Percentiles rank a stretch among this genome's conserved stretches.
Conservation (phyloP, 1,284 basidiomycete genomes). For the Tetrapyrgos nigripes region DNA sequence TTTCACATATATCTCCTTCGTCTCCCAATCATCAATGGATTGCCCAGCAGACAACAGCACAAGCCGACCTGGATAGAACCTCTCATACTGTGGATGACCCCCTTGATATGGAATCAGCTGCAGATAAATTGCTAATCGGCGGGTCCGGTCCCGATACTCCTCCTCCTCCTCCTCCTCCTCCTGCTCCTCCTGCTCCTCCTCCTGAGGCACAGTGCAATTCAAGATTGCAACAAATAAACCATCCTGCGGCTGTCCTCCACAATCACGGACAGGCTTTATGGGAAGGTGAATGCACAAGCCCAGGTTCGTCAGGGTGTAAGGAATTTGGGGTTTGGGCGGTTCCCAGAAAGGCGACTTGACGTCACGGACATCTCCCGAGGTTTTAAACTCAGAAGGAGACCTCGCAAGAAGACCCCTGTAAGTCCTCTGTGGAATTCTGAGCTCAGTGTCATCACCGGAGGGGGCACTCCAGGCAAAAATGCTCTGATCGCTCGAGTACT, state of each 20-base stretch:
- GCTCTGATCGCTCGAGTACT: neutral
- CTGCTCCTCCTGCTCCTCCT: too few species aligned
- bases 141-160: too few species aligned
- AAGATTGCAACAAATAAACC: neutral
- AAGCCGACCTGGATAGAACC: too few species aligned
- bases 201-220: neutral
- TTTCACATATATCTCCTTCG: too few species aligned
- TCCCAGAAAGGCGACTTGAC: neutral
- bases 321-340: neutral
- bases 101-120: too few species aligned
- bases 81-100: too few species aligned
- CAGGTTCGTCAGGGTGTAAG: neutral
- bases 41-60: too few species aligned
- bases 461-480: neutral
- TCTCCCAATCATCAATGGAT: too few species aligned
- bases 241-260: too few species aligned
- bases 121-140: constrained; percentile 1
- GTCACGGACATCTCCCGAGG: neutral
- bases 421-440: neutral
- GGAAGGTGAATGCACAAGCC: neutral
- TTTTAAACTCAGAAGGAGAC: neutral
- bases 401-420: neutral
- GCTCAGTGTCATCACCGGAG: too few species aligned
- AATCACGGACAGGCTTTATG: neutral
- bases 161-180: too few species aligned